Conservation (phyloP, 495 filamentous ascomycete species). For the Bacidia gigantensis region DNA sequence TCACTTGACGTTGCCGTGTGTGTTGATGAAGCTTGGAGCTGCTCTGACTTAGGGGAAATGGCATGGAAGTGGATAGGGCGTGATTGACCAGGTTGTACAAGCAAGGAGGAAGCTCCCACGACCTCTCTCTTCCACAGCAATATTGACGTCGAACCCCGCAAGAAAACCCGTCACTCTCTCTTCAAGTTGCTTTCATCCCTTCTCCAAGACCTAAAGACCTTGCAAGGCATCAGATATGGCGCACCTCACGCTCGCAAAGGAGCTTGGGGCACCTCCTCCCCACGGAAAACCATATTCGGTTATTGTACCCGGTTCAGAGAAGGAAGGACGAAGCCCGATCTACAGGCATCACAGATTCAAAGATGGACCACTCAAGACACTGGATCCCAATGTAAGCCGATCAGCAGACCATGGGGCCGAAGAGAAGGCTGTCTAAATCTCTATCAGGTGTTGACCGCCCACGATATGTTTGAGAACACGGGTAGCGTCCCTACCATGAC, state of each 20-base stretch:
- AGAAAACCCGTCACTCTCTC: too few species aligned
- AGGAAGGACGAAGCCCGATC: constrained; percentile 54
- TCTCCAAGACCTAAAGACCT: too few species aligned
- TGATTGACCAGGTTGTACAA: too few species aligned
- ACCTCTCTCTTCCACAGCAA: too few species aligned
- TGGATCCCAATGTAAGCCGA: constrained; percentile 52
- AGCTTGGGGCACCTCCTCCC: constrained; percentile 30
- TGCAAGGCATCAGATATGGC: too few species aligned
- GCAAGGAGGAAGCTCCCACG: too few species aligned
- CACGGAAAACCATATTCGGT: constrained; percentile 40
- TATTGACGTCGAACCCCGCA: too few species aligned
- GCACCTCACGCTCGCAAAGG: constrained; percentile 30
- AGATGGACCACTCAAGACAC: constrained; percentile 56
- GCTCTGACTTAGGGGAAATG: too few species aligned
- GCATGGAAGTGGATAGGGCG: too few species aligned
- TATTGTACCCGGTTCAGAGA: constrained; percentile 57
- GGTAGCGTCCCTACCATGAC: constrained; percentile 23
- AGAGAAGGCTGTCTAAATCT: neutral
- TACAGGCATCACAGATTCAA: constrained; percentile 74
- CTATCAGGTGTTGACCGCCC: constrained; percentile 48
- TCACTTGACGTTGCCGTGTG: too few species aligned
- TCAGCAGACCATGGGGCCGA: neutral
- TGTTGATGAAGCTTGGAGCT: too few species aligned
- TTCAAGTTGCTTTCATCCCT: too few species aligned
- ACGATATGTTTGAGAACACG: constrained; percentile 69